Evolutionary conservation across 495 filamentous ascomycete genomes (phyloP).

Genomic region (Penicillium robsamsonii): DNA sequence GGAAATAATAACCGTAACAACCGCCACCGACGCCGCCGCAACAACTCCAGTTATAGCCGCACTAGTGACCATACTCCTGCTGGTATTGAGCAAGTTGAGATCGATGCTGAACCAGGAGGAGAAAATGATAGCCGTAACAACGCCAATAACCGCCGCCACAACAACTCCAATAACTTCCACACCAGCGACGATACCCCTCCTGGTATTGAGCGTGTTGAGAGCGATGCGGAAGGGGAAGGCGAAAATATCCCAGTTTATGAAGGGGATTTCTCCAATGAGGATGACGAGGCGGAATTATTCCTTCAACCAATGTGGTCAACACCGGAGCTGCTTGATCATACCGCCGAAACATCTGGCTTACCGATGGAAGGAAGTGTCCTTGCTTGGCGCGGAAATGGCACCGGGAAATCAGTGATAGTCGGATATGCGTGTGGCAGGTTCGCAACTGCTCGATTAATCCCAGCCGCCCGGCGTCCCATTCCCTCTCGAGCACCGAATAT

Average conservation of each 20-base stretch:
- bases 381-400: background rate
- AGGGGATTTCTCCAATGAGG: background rate
- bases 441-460: background rate
- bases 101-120: background rate
- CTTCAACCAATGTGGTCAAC: slow-evolving; percentile 1
- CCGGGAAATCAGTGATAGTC: slow-evolving; percentile 1
- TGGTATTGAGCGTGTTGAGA: background rate
- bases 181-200: background rate
- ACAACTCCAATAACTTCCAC: too few species aligned
- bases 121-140: background rate
- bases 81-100: background rate
- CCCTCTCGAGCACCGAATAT: slow-evolving; percentile 2
- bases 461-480: background rate
- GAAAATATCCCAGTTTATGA: background rate
- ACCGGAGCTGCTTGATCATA: background rate
- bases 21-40: too few species aligned
- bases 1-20: too few species aligned
- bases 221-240: background rate
- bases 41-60: background rate
- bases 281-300: background rate
- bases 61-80: background rate
- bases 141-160: too few species aligned
- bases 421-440: background rate
- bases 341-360: background rate
- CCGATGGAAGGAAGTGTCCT: background rate